Evolutionary conservation across 1,139 yeast species (phyloP).

Genomic region (Debaryomyces psychrophilus): DNA sequence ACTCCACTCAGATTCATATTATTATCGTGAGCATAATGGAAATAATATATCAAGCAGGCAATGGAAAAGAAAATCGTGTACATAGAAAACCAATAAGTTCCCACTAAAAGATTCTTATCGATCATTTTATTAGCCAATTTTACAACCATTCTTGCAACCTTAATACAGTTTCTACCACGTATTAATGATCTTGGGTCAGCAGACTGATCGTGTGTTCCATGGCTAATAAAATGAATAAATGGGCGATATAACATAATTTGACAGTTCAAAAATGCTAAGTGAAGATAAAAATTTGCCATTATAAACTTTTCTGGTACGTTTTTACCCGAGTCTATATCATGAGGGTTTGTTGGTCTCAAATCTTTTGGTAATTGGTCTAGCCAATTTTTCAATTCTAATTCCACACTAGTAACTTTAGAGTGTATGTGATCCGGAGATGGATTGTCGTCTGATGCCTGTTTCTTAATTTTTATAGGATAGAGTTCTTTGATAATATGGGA

Average conservation of each 20-base stretch:
- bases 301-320: conserved; percentile 64
- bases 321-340: conserved; percentile 23
- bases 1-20: conserved; percentile 29
- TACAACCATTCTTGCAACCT: conserved; percentile 83
- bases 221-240: conserved; percentile 77
- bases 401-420: conserved; percentile 71
- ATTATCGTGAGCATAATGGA: conserved; percentile 63
- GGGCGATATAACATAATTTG: conserved; percentile 88
- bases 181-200: conserved; percentile 55
- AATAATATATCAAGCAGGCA: conserved; percentile 83
- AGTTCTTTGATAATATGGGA: conserved; percentile 47
- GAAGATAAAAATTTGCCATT: conserved; percentile 76
- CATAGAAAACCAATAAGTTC: conserved; percentile 92
- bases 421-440: conserved; percentile 49
- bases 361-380: conserved; percentile 71
- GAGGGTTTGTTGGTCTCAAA: conserved; percentile 71
- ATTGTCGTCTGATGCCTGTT: conserved; percentile 11
- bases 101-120: conserved; percentile 70
- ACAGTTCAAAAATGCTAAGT: conserved; percentile 79
- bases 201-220: conserved; percentile 43
- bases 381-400: conserved; percentile 76
- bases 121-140: conserved; percentile 84
- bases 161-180: conserved; percentile 82
- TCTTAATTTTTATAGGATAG: conserved; percentile 43
- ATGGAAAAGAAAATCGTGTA: conserved; percentile 92